phyloP scores from a whole-genome alignment of 2,329 filamentous ascomycete genomes.

The Furcasterigmium furcatum region DNA sequence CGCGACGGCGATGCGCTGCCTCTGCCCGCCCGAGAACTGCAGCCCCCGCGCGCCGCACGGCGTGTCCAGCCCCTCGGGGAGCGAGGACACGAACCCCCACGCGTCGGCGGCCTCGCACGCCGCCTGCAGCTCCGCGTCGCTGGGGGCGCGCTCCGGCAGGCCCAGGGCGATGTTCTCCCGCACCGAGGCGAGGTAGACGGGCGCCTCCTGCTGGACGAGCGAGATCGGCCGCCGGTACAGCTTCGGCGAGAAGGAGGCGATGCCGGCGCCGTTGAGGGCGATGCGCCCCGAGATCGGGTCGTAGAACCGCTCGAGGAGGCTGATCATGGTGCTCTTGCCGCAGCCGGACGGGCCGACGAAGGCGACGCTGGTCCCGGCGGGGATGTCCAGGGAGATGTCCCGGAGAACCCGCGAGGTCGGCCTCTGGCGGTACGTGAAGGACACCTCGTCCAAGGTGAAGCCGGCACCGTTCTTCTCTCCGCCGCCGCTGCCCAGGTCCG shows the following conservation, averaged over 20 bases:
- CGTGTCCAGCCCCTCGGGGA: slow-evolving; percentile 56
- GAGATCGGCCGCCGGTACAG: background rate
- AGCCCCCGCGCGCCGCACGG: slow-evolving; percentile 64
- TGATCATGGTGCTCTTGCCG: slow-evolving; percentile 59
- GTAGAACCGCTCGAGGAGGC: slow-evolving; percentile 43
- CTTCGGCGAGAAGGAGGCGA: background rate
- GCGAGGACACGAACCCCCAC: slow-evolving; percentile 49
- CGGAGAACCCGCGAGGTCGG: background rate
- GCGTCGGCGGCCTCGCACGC: slow-evolving; percentile 55
- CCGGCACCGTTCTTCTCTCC: background rate
- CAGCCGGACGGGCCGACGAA: slow-evolving; percentile 54
- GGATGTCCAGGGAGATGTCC: slow-evolving; percentile 22
- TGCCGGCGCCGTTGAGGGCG: slow-evolving; percentile 13
- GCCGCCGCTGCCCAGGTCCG: background rate
- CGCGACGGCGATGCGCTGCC: slow-evolving; percentile 70
- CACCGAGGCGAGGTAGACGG: slow-evolving; percentile 36
- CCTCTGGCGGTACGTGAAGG: background rate
- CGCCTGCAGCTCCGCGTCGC: slow-evolving; percentile 36
- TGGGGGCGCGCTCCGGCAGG: background rate
- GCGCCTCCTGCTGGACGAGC: background rate
- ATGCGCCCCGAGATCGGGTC: slow-evolving; percentile 12
- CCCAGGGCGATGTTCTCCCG: slow-evolving; percentile 54
- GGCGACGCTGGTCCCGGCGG: slow-evolving; percentile 44
- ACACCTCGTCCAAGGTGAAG: background rate
- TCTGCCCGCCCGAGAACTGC: slow-evolving; percentile 68